Conservation (phyloP, 31 red algal species). For the Porphyra umbilicalis region DNA sequence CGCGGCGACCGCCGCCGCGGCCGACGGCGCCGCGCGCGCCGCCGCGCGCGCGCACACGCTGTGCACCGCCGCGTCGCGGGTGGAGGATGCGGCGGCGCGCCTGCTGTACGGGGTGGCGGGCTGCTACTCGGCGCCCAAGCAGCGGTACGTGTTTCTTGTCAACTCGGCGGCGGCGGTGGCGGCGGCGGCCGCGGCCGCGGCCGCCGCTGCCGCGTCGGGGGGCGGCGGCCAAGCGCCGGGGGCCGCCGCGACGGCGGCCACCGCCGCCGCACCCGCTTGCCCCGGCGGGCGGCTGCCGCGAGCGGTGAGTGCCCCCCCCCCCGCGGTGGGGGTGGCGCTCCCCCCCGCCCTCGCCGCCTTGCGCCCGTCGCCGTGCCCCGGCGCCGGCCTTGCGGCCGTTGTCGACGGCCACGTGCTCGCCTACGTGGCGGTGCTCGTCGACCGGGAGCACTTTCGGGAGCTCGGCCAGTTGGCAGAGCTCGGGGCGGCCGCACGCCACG, state of each 20-base stretch:
- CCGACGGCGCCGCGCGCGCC: not conserved
- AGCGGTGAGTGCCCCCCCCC: not conserved
- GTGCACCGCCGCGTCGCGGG: not conserved
- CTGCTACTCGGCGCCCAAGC: not conserved
- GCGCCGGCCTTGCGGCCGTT: not conserved
- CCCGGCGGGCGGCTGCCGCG: not conserved
- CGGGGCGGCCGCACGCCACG: not conserved
- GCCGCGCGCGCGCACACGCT: not conserved
- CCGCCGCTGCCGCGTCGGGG: not conserved
- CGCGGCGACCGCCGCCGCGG: not conserved
- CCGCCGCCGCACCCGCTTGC: not conserved
- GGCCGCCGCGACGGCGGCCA: not conserved
- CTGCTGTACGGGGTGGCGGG: not conserved
- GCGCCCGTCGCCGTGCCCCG: not conserved
- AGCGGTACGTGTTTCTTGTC: not conserved
- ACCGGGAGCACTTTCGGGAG: not conserved
- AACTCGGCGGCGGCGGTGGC: not conserved
- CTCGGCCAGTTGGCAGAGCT: not conserved
- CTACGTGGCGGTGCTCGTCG: not conserved
- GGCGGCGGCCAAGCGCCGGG: not conserved
- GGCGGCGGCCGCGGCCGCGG: not conserved
- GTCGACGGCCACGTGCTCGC: not conserved
- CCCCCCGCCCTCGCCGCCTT: not conserved
- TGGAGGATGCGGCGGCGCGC: not conserved
- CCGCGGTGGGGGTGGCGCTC: not conserved